Base-by-base conservation (phyloP, 139 green algal genomes). In the Chlamydomonas sp. region DNA sequence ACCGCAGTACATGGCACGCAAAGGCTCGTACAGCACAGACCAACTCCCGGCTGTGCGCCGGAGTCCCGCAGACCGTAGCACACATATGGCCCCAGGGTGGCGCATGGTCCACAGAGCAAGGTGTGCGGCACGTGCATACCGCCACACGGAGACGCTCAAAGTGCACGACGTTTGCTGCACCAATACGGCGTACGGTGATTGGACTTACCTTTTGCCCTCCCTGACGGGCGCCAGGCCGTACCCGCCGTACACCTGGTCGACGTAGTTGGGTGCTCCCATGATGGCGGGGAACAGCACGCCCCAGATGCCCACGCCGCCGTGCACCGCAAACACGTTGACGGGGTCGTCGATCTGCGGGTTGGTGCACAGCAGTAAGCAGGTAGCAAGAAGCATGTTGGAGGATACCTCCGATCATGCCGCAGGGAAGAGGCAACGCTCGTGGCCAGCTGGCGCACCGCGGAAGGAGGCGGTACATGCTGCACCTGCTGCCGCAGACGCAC, bases 241-340 rank as follows among this genome's bases (percentile, higher is more conserved):
- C 17, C 77, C 63, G 67, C 93, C 93, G 62, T 90, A 92, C 63
- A 92, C 90, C 83, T 94, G 71, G n/a, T 78, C 62, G 5, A 95
- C 86, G 66, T 93, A 94, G 63, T 90, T 31, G 10, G 18, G 71
- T 59, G 79, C 77, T 4, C 67, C 89, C 64, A 91, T 66, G 49
- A 91, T 20, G 49, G 84, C 89, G 0, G 84, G 71, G 59, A 85
- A 88, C 71, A 91, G 64, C 79, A 91, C 74, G 60, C 76, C 92
- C 64, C 86, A 95, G 9, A 85, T 67, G 68, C 92, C 93, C 69
- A 83, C 89, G 15, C 73, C 86, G 58, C 90, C 92, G 86, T 97
- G 95, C 85, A 97, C 84, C 31, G 95, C 81, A 1, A 80, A 88
- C n/a, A 94, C 95, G 14, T 91, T 63, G 63, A 93, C 85, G 4